Evolutionary conservation across 208 protist genomes (phyloP).

Genomic region (Leishmania amazonensis): DNA sequence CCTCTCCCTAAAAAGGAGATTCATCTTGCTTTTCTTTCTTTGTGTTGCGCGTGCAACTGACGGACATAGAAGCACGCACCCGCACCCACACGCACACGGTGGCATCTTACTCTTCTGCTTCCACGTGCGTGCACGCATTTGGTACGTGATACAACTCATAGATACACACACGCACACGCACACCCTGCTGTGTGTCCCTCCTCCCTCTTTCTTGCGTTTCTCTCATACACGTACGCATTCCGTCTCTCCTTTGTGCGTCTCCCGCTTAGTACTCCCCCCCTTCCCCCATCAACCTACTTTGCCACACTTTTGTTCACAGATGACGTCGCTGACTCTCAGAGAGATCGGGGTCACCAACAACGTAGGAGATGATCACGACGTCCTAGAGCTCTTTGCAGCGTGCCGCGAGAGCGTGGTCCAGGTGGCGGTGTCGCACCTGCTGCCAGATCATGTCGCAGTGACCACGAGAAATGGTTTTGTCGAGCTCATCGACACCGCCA

Average conservation of each 20-base stretch:
- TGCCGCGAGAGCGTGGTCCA: constrained; percentile 64
- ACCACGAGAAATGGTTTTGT: constrained; percentile 82
- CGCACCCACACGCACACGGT: neutral
- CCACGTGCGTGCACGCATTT: neutral
- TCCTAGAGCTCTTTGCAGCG: constrained; percentile 69
- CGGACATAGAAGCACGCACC: neutral
- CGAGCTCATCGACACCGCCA: constrained; percentile 66
- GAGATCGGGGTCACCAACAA: constrained; percentile 54
- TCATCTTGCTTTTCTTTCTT: constrained; percentile 1
- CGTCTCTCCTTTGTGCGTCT: constrained; percentile 8
- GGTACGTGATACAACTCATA: neutral
- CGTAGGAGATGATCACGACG: constrained; percentile 33
- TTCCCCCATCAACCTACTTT: neutral
- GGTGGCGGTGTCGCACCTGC: constrained; percentile 48
- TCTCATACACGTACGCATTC: neutral
- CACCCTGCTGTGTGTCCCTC: neutral
- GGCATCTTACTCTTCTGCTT: neutral
- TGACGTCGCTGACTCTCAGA: constrained; percentile 51
- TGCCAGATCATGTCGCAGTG: constrained; percentile 64
- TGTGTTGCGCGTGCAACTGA: neutral
- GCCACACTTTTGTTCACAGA: constrained; percentile 4
- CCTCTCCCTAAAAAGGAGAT: neutral
- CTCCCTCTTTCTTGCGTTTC: neutral
- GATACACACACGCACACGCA: neutral
- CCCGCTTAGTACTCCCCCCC: neutral